Evolutionary conservation across 441 rosid genomes (phyloP), one percentile per base, ranked within the genome.

Genomic region (Brassica hybrid): DNA sequence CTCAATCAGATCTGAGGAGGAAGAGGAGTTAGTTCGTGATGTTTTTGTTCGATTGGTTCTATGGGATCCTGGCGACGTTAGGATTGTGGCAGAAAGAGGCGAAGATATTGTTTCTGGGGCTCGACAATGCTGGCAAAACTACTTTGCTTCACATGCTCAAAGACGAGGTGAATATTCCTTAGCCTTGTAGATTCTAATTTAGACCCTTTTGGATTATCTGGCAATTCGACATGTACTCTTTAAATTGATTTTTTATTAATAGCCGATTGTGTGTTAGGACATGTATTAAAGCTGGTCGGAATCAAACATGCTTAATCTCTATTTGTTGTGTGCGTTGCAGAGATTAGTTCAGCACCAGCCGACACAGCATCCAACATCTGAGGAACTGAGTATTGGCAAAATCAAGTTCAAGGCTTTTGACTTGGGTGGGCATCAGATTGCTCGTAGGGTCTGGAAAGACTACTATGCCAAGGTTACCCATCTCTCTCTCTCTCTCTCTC

Each of bases 401-500:
- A 91, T 91, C 75, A 89, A 89, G 87, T 91, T 91, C 75, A 91
- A 88, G 80, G 96, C 96, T 18, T 89, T 91, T 85, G 92, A 90
- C 77, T 84, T 90, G 83, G 94, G 94, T 36, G 94, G 94, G 12
- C 94, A 90, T 74, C 59, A 54, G 59, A 54, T 54, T 54, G 59
- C 59, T 0, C 21, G 59, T 17, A 3, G 59, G 59, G 59, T 90
- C 19, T 90, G 94, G 94, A 90, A 87, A 76, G 94, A 90, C 74
- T 90, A 90, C 76, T 88, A 87, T 64, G 92, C 92, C 25, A 87
- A 90, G 92, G 58, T 52, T 6, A 38, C 12, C 25, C 25, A n/a
- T n/a, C 7, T 48, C n/a, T n/a, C n/a, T n/a, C n/a, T n/a, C n/a
- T n/a, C n/a, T n/a, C n/a, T n/a, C 19, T 52, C 11, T 12, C 38